These are phyloP conservation scores for Pythium brachiatum DNA, from an alignment of 352 stramenopile genomes.

Conservation along the genomic window DNA sequence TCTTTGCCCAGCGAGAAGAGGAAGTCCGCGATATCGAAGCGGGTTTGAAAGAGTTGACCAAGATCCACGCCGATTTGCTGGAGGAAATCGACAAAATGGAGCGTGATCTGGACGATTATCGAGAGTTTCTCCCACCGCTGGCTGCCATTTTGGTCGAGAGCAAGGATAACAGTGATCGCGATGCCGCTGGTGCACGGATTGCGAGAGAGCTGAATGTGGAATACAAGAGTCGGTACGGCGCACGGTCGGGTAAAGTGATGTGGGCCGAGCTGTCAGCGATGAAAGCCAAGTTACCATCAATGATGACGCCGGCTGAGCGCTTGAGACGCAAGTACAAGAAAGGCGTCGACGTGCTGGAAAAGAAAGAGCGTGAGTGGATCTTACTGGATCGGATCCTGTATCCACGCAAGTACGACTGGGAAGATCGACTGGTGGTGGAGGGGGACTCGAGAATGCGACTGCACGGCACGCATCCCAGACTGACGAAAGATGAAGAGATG, in stretches of 20 bases:
- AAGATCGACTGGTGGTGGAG: constrained; percentile 34
- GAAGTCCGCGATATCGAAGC: constrained; percentile 68
- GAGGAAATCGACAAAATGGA: constrained; percentile 65
- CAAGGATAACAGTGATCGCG: constrained; percentile 23
- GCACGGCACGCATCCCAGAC: constrained; percentile 41
- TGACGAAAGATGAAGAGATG: constrained; percentile 67
- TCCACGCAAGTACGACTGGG: constrained; percentile 66
- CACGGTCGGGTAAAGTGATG: constrained; percentile 51
- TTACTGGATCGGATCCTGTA: constrained; percentile 69
- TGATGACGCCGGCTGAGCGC: constrained; percentile 72
- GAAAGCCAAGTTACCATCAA: constrained; percentile 70
- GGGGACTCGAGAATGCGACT: constrained; percentile 34
- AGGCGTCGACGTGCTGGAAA: constrained; percentile 48
- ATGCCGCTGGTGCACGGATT: constrained; percentile 52
- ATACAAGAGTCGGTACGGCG: constrained; percentile 46
- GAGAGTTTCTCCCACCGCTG: constrained; percentile 45
- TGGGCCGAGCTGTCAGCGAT: constrained; percentile 75
- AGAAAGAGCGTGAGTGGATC: constrained; percentile 78
- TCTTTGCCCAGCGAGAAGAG: constrained; percentile 68
- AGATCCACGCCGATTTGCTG: constrained; percentile 60
- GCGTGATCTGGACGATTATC: constrained; percentile 45
- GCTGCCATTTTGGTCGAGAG: constrained; percentile 41
- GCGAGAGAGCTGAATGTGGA: constrained; percentile 59
- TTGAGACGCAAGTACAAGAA: constrained; percentile 84
- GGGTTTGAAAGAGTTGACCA: constrained; percentile 60